These are phyloP conservation scores for Camellia sinensis DNA, from an alignment of 148 eudicot species.

Conservation along the genomic window DNA sequence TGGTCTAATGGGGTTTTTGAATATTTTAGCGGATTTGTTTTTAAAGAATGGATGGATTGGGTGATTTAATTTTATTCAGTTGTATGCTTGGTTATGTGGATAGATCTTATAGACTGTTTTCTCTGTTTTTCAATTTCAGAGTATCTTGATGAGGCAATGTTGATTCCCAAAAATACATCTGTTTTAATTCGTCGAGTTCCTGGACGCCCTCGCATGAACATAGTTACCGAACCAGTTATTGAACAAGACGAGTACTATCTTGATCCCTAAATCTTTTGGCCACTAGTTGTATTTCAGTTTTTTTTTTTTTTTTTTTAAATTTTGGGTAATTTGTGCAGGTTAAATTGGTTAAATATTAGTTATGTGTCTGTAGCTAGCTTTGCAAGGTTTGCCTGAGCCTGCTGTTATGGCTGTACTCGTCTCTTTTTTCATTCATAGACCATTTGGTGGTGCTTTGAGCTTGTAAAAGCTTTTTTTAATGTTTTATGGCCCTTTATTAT, in stretches of 20 bases:
- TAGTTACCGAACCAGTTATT: slow-evolving; percentile 62
- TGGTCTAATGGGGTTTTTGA: neutral
- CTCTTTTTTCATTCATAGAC: neutral
- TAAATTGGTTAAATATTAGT: neutral
- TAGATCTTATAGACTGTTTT: slow-evolving; percentile 36
- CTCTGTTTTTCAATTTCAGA: slow-evolving; percentile 70
- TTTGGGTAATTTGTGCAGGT: too few relatives aligned
- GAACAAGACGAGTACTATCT: slow-evolving; percentile 70
- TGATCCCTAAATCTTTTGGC: slow-evolving; percentile 39
- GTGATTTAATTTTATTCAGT: slow-evolving; percentile 19
- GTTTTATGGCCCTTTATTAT: neutral
- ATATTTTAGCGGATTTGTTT: neutral
- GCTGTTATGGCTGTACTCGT: neutral
- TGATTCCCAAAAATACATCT: slow-evolving; percentile 89
- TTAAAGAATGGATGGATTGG: neutral
- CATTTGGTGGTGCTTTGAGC: slow-evolving; percentile 8
- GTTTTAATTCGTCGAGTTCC: slow-evolving; percentile 93
- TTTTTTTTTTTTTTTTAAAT: too few relatives aligned
- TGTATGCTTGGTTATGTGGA: slow-evolving; percentile 22
- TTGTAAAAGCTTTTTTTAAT: neutral
- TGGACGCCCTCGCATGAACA: slow-evolving; percentile 73
- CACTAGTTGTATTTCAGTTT: neutral
- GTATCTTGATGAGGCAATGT: slow-evolving; percentile 77
- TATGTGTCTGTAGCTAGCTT: neutral
- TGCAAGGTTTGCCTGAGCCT: neutral